A percentile compares a stretch with the other conserved stretches of the same genome.
These are phyloP conservation scores for Gymnopilus dilepis DNA, from an alignment of 768 basidiomycete genomes.

Conservation along the genomic window DNA sequence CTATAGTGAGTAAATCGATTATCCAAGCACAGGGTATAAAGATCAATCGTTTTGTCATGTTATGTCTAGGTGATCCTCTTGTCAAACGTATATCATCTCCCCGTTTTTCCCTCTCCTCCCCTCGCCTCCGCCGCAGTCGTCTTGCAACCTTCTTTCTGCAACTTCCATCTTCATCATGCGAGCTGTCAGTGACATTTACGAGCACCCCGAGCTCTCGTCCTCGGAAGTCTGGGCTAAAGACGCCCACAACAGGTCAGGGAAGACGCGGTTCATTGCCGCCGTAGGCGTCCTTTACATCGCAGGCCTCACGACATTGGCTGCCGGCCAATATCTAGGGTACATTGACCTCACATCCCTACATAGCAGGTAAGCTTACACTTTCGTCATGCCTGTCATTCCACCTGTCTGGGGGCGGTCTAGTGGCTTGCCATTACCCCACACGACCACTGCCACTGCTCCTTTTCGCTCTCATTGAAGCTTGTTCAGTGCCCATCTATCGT, in stretches of 20 bases:
- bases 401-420: neutral
- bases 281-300: slow-evolving; percentile 38
- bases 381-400: neutral
- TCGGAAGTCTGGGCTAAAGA: slow-evolving; percentile 45
- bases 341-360: slow-evolving; percentile 24
- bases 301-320: slow-evolving; percentile 38
- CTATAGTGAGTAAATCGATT: slow-evolving; percentile 1
- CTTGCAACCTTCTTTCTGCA: neutral
- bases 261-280: slow-evolving; percentile 30
- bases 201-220: slow-evolving; percentile 42
- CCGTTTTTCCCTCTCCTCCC: neutral
- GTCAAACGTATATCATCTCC: neutral
- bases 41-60: slow-evolving; percentile 1
- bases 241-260: slow-evolving; percentile 29
- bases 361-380: slow-evolving; percentile 29
- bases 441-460: neutral
- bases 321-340: slow-evolving; percentile 35
- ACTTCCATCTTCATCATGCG: slow-evolving; percentile 37
- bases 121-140: neutral
- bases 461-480: neutral
- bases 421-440: neutral
- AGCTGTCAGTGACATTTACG: slow-evolving; percentile 42
- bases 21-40: slow-evolving; percentile 4
- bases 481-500: neutral
- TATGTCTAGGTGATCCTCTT: neutral